These are phyloP conservation scores for Neocucurbitaria cava DNA, from an alignment of 2,329 filamentous ascomycete species.

Conservation along the genomic window DNA sequence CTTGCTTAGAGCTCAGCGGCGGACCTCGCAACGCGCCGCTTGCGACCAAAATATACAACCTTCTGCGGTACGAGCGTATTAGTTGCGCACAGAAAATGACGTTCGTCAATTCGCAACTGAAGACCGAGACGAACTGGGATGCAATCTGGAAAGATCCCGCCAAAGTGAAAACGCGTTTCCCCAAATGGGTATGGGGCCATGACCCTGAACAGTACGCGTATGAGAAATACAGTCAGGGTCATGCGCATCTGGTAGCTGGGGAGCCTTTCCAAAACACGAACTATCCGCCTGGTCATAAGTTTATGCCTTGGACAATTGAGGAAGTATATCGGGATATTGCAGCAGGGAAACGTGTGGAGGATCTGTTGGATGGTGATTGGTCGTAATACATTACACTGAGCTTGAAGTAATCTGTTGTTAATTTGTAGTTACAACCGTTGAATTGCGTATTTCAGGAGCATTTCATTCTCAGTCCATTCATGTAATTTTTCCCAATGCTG, in stretches of 20 bases:
- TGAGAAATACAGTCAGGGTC: slow-evolving; percentile 42
- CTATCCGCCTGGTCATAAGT: slow-evolving; percentile 41
- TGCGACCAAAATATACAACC: neutral
- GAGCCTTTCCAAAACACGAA: slow-evolving; percentile 41
- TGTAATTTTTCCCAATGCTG: too few species aligned
- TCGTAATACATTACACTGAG: neutral
- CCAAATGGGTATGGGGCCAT: slow-evolving; percentile 48
- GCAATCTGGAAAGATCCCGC: slow-evolving; percentile 42
- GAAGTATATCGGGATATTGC: slow-evolving; percentile 14
- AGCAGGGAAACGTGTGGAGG: slow-evolving; percentile 25
- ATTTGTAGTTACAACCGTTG: too few species aligned
- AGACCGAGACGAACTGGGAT: slow-evolving; percentile 49
- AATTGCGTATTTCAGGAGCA: too few species aligned
- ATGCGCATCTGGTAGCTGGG: slow-evolving; percentile 42
- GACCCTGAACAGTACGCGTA: slow-evolving; percentile 48
- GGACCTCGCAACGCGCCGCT: neutral
- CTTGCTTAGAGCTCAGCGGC: slow-evolving; percentile 11
- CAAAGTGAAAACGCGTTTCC: slow-evolving; percentile 15
- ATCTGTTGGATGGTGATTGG: slow-evolving; percentile 25
- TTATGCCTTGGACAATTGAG: slow-evolving; percentile 41
- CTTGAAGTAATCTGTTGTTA: too few species aligned
- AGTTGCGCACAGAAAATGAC: slow-evolving; percentile 5
- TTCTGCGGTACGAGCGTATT: slow-evolving; percentile 4
- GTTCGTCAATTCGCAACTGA: slow-evolving; percentile 1
- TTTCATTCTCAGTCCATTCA: too few species aligned